A percentile compares a stretch with the other conserved stretches of the same genome.
These are phyloP conservation scores for Phytophthora pisi DNA, from an alignment of 352 stramenopile genomes.

Conservation along the genomic window DNA sequence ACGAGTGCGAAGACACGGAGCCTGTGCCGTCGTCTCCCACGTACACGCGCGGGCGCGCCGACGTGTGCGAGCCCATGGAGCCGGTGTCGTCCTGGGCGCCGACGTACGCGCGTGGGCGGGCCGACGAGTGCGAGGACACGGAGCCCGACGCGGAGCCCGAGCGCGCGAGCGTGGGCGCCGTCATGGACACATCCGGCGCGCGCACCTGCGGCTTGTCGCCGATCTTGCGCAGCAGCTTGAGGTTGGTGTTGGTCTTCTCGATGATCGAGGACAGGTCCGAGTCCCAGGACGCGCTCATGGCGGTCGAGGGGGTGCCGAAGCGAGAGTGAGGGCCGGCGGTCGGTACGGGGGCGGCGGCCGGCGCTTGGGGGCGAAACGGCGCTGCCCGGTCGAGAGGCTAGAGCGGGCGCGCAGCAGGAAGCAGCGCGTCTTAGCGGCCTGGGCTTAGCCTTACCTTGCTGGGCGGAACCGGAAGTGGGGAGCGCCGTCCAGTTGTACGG, in stretches of 20 bases:
- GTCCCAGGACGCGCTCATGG: slow-evolving; percentile 84
- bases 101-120: slow-evolving; percentile 32
- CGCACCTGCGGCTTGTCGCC: slow-evolving; percentile 71
- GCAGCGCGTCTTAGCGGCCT: no score
- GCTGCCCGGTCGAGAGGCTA: no score
- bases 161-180: slow-evolving; percentile 22
- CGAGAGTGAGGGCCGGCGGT: no score
- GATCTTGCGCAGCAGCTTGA: slow-evolving; percentile 82
- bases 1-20: slow-evolving; percentile 29
- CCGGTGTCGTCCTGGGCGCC: slow-evolving; percentile 36
- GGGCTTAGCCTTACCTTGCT: no score
- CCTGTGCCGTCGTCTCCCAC: slow-evolving; percentile 25
- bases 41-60: slow-evolving; percentile 29
- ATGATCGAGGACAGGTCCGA: slow-evolving; percentile 87
- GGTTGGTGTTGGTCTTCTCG: slow-evolving; percentile 89
- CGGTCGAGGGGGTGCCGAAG: not conserved
- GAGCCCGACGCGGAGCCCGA: slow-evolving; percentile 18
- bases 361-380: no score
- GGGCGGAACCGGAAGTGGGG: no score
- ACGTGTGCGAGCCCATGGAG: slow-evolving; percentile 36
- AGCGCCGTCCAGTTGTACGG: no score
- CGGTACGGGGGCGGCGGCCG: no score
- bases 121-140: slow-evolving; percentile 25
- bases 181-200: slow-evolving; percentile 48
- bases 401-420: no score